Evolutionary conservation across 2,329 filamentous ascomycete genomes (phyloP), one percentile per base, ranked within the genome.

Genomic region (Exophiala spinifera): DNA sequence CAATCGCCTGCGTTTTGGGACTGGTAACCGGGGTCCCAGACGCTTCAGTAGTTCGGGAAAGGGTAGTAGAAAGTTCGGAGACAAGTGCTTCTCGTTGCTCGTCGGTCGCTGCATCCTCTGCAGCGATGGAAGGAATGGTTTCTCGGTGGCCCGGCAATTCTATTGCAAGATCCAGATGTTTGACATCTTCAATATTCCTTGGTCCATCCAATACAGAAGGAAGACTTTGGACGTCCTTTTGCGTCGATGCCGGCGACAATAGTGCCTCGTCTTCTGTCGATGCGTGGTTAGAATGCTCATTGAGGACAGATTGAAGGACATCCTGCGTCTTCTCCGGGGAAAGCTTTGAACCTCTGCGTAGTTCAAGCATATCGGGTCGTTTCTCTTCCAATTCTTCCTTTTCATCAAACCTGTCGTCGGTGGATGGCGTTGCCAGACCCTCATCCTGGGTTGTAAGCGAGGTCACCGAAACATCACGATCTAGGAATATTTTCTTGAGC

Each of bases 401-500:
- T 31, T 68, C 63, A 19, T 63, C 59, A 36, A 66, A 31, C 3
- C 61, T 61, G 15, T 64, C 63, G 34, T 72, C 69, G 1, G 72
- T 65, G 4, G 76, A 72, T 14, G 72, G 74, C 1, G 76, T 73
- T 19, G 86, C 84, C 6, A 76, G 74, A 2, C 78, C 76, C 39
- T 88, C 84, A 46, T 95, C 90, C 11, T 82, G 82, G 5, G 86
- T 83, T 4, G 79, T 78, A 14, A 91, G 74, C 1, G 88, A 88
- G 54, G 89, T 86, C 55, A 88, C 86, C 2, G 89, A 91, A 60
- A 91, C 89, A 64, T 91, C 80, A 54, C 77, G 87, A 68, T 97
- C 91, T 6, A 92, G 83, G 67, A 99, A 99, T 69, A 99, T 89
- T 69, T 95, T 96, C 68, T 89, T 92, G 53, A 99, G 77, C 68